Percentiles rank a stretch among this genome's conserved stretches.
Evolutionary conservation across 2,329 filamentous ascomycete genomes (phyloP).

Genomic region (Talaromyces albobiverticillius): DNA sequence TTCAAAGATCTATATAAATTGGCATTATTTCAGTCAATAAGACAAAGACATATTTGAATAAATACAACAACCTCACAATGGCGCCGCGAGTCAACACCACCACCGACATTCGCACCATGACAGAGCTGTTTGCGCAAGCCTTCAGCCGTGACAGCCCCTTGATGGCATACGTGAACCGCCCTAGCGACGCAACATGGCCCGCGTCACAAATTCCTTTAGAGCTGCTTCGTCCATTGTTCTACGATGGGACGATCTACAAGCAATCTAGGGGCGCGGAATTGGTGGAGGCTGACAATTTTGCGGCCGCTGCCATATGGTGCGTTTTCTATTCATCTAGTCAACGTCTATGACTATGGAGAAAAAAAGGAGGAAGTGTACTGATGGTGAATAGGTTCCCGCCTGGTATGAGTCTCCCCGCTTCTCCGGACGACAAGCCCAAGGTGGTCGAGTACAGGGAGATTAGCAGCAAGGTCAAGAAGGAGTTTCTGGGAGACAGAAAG

Average conservation of each 20-base stretch:
- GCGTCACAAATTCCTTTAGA: conserved; percentile 4
- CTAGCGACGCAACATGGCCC: conserved; percentile 10
- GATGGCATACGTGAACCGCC: conserved; percentile 2
- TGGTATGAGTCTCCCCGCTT: conserved; percentile 4
- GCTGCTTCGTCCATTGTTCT: conserved; percentile 4
- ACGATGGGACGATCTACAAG: conserved; percentile 14
- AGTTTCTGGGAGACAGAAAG: conserved; percentile 9
- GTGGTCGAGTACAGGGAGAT: conserved; percentile 8
- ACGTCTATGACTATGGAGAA: no score
- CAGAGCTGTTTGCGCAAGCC: conserved; percentile 7
- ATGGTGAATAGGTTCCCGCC: conserved; percentile 11
- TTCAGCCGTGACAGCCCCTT: conserved; percentile 2
- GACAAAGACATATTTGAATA: no score
- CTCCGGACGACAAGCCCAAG: conserved; percentile 1
- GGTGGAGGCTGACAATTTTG: conserved; percentile 13
- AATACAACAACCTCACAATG: conserved; percentile 1
- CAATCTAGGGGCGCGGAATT: conserved; percentile 4
- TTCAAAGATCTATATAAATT: neutral
- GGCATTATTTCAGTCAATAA: no score
- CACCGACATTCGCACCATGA: conserved; percentile 7
- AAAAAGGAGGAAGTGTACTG: neutral
- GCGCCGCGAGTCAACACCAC: conserved; percentile 3
- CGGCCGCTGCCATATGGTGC: conserved; percentile 15
- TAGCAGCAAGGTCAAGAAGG: conserved; percentile 9
- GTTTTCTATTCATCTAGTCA: no score